These are phyloP conservation scores for Penicillium parvum DNA, from an alignment of 495 filamentous ascomycete genomes.

Conservation along the genomic window DNA sequence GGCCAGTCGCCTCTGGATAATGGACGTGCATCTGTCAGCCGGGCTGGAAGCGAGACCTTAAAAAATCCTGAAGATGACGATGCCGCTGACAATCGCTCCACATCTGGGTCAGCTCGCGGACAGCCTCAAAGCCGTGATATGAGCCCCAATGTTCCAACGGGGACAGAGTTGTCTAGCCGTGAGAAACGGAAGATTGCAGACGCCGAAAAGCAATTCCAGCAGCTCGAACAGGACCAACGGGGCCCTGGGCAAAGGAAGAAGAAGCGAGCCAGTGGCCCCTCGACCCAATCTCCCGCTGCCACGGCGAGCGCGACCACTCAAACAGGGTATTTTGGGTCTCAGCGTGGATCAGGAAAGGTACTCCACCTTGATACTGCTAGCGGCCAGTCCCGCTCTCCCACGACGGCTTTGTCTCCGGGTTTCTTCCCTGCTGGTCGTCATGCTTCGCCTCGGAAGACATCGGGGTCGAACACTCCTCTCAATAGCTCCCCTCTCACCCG, in stretches of 20 bases:
- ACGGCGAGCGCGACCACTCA: conserved; percentile 22
- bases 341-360: conserved; percentile 13
- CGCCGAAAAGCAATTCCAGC: conserved; percentile 68
- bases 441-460: conserved; percentile 29
- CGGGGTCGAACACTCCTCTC: conserved; percentile 28
- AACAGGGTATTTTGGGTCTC: conserved; percentile 13
- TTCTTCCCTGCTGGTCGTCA: conserved; percentile 14
- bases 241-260: conserved; percentile 38
- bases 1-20: conserved; percentile 64
- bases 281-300: conserved; percentile 29
- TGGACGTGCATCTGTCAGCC: conserved; percentile 67
- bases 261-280: conserved; percentile 45
- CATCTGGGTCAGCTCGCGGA: conserved; percentile 68
- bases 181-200: conserved; percentile 85
- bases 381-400: conserved; percentile 29
- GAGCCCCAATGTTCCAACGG: conserved; percentile 55
- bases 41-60: conserved; percentile 69
- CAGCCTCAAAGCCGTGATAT: conserved; percentile 78
- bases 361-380: conserved; percentile 19
- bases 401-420: conserved; percentile 18
- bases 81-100: conserved; percentile 51
- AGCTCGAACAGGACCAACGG: conserved; percentile 51
- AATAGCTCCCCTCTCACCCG: conserved; percentile 20
- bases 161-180: conserved; percentile 69
- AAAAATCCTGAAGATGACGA: conserved; percentile 50